These are phyloP conservation scores for Tothia fuscella DNA, from an alignment of 2,329 filamentous ascomycete genomes.

Conservation along the genomic window DNA sequence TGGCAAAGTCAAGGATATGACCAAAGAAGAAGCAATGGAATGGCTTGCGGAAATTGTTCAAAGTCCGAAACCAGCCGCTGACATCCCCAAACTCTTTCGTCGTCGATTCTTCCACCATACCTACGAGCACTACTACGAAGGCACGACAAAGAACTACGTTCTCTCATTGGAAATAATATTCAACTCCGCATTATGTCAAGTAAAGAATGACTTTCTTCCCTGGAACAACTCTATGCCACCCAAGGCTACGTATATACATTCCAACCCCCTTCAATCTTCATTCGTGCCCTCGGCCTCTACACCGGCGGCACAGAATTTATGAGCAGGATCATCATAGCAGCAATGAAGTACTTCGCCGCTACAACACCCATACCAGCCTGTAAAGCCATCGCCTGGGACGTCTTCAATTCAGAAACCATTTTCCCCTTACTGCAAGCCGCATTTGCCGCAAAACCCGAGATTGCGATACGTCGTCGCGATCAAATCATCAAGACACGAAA, in stretches of 20 bases:
- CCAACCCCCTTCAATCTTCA: conserved; percentile 1
- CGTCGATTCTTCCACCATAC: neutral
- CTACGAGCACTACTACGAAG: no score
- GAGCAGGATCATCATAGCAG: neutral
- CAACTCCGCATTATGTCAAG: neutral
- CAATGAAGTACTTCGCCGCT: neutral
- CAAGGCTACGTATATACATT: conserved; percentile 6
- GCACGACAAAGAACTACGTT: no score
- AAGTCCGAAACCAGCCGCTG: neutral
- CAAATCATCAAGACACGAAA: no score
- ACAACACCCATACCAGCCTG: neutral
- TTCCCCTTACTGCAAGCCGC: neutral
- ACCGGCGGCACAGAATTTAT: neutral
- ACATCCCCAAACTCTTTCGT: neutral
- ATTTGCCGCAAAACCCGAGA: neutral
- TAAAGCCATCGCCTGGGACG: neutral
- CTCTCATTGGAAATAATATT: conserved; percentile 1
- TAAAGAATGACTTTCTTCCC: neutral
- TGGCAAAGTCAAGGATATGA: neutral
- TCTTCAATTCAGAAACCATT: neutral
- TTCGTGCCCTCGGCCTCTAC: neutral
- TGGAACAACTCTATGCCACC: neutral
- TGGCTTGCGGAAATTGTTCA: no score
- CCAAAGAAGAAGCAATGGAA: no score
- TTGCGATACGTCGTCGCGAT: neutral